Evolutionary conservation across 108 stramenopile species (phyloP).

Genomic region (Aurantiochytrium sp.): DNA sequence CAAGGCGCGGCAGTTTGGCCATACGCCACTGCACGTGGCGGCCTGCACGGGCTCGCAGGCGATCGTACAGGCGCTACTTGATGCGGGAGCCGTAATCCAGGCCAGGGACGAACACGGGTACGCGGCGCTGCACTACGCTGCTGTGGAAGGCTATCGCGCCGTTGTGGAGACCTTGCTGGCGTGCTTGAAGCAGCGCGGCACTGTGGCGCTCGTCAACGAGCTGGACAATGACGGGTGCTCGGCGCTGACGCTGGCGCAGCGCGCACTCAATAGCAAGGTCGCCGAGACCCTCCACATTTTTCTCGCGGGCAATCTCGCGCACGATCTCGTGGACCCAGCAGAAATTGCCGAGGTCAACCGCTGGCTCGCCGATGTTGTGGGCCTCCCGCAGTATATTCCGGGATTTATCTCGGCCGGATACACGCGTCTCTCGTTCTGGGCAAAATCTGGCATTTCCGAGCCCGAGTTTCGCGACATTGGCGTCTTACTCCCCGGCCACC

Average conservation of each 20-base stretch:
- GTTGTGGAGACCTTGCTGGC: neutral
- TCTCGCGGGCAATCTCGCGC: neutral
- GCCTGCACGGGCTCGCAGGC: neutral
- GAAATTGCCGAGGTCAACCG: neutral
- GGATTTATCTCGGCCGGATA: slow-evolving; percentile 10
- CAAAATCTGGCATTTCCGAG: neutral
- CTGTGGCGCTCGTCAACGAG: neutral
- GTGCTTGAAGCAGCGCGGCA: neutral
- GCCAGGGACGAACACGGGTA: neutral
- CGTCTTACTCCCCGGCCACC: neutral
- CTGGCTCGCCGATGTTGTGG: slow-evolving; percentile 3
- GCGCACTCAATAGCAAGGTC: neutral
- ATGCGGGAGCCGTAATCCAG: neutral
- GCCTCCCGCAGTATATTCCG: neutral
- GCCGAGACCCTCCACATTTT: neutral
- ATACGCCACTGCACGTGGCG: neutral
- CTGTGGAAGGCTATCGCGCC: neutral
- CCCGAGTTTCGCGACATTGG: neutral
- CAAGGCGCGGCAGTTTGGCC: neutral
- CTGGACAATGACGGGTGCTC: neutral
- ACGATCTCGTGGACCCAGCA: neutral
- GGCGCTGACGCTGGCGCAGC: neutral
- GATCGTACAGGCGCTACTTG: neutral
- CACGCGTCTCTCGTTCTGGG: slow-evolving; percentile 19
- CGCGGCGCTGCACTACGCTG: neutral